A percentile compares a stretch with the other conserved stretches of the same genome.
phyloP scores from a whole-genome alignment of 352 stramenopile genomes.

The Phytophthora citrophthora region DNA sequence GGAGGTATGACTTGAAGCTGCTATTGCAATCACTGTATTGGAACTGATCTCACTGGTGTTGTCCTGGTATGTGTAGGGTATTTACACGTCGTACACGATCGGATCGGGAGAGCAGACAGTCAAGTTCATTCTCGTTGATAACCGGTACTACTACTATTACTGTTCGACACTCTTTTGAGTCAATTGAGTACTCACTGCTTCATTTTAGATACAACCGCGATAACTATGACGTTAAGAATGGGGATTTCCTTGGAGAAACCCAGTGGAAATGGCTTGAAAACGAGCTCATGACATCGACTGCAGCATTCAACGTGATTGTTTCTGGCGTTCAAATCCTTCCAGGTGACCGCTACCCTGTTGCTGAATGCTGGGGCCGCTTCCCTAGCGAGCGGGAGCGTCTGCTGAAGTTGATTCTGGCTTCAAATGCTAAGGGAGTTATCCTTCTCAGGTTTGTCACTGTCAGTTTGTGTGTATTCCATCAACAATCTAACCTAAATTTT shows the following conservation, averaged over 20 bases:
- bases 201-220: constrained; percentile 80
- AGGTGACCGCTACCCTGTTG: constrained; percentile 76
- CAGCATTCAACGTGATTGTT: constrained; percentile 94
- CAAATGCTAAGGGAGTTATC: constrained; percentile 86
- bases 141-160: constrained; percentile 40
- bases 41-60: background rate
- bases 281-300: constrained; percentile 77
- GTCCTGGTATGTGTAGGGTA: constrained; percentile 49
- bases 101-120: constrained; percentile 67
- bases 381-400: constrained; percentile 81
- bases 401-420: constrained; percentile 84
- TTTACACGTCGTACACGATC: constrained; percentile 88
- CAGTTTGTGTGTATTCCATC: background rate
- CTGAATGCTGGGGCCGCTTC: constrained; percentile 92
- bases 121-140: constrained; percentile 91
- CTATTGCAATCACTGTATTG: background rate
- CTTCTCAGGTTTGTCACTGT: constrained; percentile 71
- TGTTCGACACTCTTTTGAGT: background rate
- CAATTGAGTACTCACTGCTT: background rate
- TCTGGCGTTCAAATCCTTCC: constrained; percentile 91
- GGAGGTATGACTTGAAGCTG: constrained; percentile 43
- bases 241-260: constrained; percentile 73
- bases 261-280: constrained; percentile 90
- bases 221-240: constrained; percentile 60
- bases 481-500: constrained; percentile 15